Evolutionary conservation across 345 rosid genomes (phyloP), one percentile per base, ranked within the genome.

Genomic region (Melaleuca quinquenervia): DNA sequence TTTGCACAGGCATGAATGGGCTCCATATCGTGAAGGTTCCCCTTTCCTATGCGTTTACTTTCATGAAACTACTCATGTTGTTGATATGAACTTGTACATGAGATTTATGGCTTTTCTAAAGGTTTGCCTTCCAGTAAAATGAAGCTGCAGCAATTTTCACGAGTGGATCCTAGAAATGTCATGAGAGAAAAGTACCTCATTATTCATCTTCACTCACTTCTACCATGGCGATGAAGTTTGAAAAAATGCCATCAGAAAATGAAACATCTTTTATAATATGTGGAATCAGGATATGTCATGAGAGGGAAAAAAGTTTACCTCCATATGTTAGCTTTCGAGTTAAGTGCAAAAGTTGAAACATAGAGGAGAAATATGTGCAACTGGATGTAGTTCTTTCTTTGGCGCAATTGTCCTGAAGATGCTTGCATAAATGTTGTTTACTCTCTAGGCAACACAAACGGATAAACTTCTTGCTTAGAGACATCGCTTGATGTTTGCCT

Each of bases 1-100:
- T 92, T 70, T 97, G 86, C 98, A 98, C 85, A 96, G 94, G 92
- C 99, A 97, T 84, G 99, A 96, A 84, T 97, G 99, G 99, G 95
- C 92, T 84, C 89, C 93, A 44, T 97, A 89, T 84, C 92, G 98
- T 45, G 99, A 97, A 95, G 99, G 99, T 94, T 84, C 32, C 55
- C n/a, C 83, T 26, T 85, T 85, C 51, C 83, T 32, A n/a, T 24
- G 49, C 32, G 54, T 84, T 82, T 82, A 24, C 51, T 27, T 49
- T 12, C n/a, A 36, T 49, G 84, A 83, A 58, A 12, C 64, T 48
- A 56, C 56, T 41, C 56, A 36, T 88, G 22, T 52, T 21, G 58
- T 32, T 32, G 16, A 2, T 52, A 83, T 55, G 48, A 83, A 52
- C n/a, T 83, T 51, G 24, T 5, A 24, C 78, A 32, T 70, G 78